Percentiles rank a stretch among this genome's conserved stretches.
Evolutionary conservation across 768 basidiomycete genomes (phyloP).

Genomic region (Lenzites betulinus): DNA sequence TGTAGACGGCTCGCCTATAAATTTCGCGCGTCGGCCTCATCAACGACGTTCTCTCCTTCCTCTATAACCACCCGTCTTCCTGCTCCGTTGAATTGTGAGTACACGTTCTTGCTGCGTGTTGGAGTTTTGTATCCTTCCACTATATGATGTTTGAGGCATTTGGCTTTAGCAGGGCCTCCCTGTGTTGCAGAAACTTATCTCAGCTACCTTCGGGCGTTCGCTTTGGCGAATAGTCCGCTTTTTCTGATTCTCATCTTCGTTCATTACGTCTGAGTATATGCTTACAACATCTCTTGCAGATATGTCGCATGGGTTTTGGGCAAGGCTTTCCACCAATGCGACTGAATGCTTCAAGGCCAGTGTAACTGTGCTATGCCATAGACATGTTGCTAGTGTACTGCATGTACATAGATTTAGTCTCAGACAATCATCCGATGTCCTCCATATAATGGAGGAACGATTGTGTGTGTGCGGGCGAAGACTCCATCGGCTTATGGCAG

Average conservation of each 20-base stretch:
- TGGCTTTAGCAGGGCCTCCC: slow-evolving; percentile 79
- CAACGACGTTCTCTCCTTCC: slow-evolving; percentile 16
- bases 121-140: not conserved
- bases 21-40: slow-evolving; percentile 8
- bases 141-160: slow-evolving; percentile 90
- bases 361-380: no score
- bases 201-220: slow-evolving; percentile 83
- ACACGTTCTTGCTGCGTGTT: not conserved
- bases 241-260: slow-evolving; percentile 37
- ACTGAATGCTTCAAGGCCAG: no score
- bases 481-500: no score
- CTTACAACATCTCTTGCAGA: no score
- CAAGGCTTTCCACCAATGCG: no score
- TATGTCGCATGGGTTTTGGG: no score
- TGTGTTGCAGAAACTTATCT: slow-evolving; percentile 85
- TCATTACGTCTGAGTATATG: not conserved
- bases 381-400: no score
- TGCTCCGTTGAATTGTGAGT: slow-evolving; percentile 28
- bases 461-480: no score
- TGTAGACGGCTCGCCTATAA: slow-evolving; percentile 2
- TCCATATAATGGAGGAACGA: no score
- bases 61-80: not conserved
- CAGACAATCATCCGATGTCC: no score
- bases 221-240: slow-evolving; percentile 49
- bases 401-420: no score